Percentiles rank a stretch among this genome's conserved stretches.
phyloP scores from a whole-genome alignment of 2,329 filamentous ascomycete species.

The Colletotrichum echinochloae region DNA sequence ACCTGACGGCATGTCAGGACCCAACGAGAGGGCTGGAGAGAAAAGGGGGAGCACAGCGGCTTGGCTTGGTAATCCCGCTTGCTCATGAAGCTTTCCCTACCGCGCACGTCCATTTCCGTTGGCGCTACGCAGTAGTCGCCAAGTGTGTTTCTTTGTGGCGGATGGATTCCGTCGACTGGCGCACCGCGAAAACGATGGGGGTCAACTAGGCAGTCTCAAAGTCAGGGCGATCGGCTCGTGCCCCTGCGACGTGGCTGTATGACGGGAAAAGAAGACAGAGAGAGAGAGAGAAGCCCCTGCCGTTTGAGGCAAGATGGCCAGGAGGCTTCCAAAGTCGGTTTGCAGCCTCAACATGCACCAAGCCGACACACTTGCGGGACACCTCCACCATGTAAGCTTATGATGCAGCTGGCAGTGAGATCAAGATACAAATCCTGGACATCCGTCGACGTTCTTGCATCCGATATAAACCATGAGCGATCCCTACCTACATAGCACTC shows the following conservation, averaged over 20 bases:
- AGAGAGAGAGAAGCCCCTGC: constrained; percentile 12
- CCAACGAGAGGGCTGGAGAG: background rate
- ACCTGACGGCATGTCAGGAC: background rate
- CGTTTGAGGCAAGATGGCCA: constrained; percentile 20
- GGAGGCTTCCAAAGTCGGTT: constrained; percentile 22
- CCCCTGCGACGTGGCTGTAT: constrained; percentile 30
- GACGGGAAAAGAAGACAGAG: background rate
- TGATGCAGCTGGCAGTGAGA: background rate
- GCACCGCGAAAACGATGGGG: constrained; percentile 11
- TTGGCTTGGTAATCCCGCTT: background rate
- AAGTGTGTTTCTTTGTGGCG: constrained; percentile 17
- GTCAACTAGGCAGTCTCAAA: constrained; percentile 17
- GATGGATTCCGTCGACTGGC: constrained; percentile 22
- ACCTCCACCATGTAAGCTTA: background rate
- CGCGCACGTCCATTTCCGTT: constrained; percentile 7
- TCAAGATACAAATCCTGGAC: background rate
- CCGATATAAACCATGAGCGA: no score
- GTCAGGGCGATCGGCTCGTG: constrained; percentile 27
- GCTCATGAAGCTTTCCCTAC: background rate
- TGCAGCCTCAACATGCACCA: constrained; percentile 23
- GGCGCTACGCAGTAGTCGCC: constrained; percentile 16
- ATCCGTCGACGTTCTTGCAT: background rate
- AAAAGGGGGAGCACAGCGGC: background rate
- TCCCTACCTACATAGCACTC: background rate
- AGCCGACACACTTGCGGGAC: background rate